Conservation (phyloP, 2,329 filamentous ascomycete genomes). For the Magnaporthiopsis rhizophila region DNA sequence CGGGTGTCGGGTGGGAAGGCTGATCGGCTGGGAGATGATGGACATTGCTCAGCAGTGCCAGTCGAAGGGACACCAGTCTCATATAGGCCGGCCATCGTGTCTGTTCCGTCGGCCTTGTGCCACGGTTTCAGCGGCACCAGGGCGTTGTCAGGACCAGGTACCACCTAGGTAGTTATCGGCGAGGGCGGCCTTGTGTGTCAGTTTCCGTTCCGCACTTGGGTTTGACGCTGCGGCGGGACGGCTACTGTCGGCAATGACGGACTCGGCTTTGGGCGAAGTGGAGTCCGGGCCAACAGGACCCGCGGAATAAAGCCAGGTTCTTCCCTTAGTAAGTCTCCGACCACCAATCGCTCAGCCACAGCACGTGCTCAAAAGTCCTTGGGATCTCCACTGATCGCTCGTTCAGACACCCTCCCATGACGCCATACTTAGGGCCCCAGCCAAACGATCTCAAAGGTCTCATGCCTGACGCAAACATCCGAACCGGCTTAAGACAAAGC, state of each 20-base stretch:
- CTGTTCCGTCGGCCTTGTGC: background rate
- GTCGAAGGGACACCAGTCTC: background rate
- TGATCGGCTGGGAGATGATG: background rate
- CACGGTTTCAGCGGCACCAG: background rate
- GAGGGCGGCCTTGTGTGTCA: background rate
- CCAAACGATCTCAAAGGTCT: background rate
- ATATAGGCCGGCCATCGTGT: background rate
- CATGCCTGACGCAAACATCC: background rate
- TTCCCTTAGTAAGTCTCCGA: background rate
- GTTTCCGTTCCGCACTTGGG: background rate
- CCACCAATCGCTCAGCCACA: background rate
- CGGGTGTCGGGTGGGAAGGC: no score
- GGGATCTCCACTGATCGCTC: no score
- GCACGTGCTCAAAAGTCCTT: no score
- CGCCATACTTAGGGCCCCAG: background rate
- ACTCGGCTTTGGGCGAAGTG: background rate
- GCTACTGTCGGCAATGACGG: background rate
- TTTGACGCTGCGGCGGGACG: background rate
- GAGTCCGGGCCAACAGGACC: background rate
- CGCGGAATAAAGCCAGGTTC: background rate
- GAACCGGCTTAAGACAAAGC: background rate
- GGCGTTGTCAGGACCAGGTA: background rate
- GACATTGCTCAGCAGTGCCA: background rate
- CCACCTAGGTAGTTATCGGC: background rate
- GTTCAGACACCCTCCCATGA: background rate